A percentile compares a stretch with the other conserved stretches of the same genome.
These are phyloP conservation scores for Leishmania tropica DNA, from an alignment of 208 protist genomes.

Conservation along the genomic window DNA sequence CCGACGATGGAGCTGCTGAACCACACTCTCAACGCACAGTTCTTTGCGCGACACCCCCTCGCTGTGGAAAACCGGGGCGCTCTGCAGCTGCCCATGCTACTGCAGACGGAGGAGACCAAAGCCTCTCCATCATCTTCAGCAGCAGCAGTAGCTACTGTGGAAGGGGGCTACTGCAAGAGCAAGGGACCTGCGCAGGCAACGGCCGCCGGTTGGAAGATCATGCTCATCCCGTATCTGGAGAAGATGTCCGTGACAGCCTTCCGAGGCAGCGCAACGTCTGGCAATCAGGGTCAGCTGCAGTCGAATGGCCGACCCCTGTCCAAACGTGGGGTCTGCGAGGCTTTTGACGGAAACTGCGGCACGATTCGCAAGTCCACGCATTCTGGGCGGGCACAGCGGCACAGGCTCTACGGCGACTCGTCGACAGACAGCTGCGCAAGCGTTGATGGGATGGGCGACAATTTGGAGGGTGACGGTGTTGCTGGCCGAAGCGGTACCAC, in stretches of 20 bases:
- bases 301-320: background rate
- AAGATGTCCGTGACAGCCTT: background rate
- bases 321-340: no score
- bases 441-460: background rate
- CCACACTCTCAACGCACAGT: conserved; percentile 34
- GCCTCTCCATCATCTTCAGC: background rate
- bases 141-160: no score
- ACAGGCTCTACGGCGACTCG: background rate
- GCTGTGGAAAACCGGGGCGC: conserved; percentile 29
- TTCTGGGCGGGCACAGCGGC: background rate
- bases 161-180: background rate
- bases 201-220: conserved; percentile 22
- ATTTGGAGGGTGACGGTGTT: background rate
- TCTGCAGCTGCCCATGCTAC: conserved; percentile 23
- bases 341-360: background rate
- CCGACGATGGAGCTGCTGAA: conserved; percentile 45
- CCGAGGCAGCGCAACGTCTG: background rate
- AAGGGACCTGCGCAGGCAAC: background rate
- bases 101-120: conserved; percentile 12
- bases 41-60: conserved; percentile 30
- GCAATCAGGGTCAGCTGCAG: background rate
- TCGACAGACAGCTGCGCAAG: background rate
- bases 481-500: background rate
- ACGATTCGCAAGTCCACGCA: background rate
- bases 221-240: conserved; percentile 30